Conservation (phyloP, 495 filamentous ascomycete genomes). For the Hyphodiscus hymeniophilus region DNA sequence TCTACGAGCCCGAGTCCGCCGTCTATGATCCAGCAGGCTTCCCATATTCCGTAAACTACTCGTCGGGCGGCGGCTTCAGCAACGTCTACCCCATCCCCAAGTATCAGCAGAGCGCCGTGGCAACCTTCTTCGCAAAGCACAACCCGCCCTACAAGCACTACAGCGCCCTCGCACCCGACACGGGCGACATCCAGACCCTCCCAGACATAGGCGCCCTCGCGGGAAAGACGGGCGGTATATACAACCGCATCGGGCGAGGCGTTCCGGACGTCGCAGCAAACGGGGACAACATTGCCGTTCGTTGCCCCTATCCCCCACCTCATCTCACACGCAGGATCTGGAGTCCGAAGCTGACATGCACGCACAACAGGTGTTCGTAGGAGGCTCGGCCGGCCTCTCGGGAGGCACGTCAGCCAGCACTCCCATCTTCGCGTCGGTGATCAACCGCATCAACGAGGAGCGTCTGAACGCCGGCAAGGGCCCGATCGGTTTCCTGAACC, state of each 20-base stretch:
- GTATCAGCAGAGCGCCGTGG: constrained; percentile 48
- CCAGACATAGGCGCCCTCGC: constrained; percentile 42
- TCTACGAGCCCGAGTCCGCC: constrained; percentile 24
- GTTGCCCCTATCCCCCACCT: background rate
- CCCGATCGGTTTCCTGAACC: constrained; percentile 1
- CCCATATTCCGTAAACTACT: constrained; percentile 14
- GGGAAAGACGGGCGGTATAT: constrained; percentile 36
- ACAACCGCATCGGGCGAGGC: constrained; percentile 24
- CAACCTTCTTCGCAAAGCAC: constrained; percentile 37
- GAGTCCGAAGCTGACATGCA: too few relatives aligned
- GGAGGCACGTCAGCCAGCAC: constrained; percentile 42
- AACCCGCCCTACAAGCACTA: constrained; percentile 23
- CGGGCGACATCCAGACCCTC: background rate
- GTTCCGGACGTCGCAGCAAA: constrained; percentile 58
- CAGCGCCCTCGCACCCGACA: constrained; percentile 25
- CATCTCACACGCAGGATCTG: too few relatives aligned
- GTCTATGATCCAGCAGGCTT: constrained; percentile 21
- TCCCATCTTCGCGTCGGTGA: constrained; percentile 33
- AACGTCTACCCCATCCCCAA: constrained; percentile 53
- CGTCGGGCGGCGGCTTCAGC: constrained; percentile 58
- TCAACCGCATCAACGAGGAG: constrained; percentile 26
- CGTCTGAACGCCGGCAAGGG: background rate
- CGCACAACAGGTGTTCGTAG: constrained; percentile 33
- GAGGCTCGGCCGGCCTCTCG: constrained; percentile 31
- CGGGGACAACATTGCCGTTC: constrained; percentile 43